Percentiles rank a stretch among this genome's conserved stretches.
Conservation (phyloP, 2,329 filamentous ascomycete genomes). For the Colletotrichum endophyticum region DNA sequence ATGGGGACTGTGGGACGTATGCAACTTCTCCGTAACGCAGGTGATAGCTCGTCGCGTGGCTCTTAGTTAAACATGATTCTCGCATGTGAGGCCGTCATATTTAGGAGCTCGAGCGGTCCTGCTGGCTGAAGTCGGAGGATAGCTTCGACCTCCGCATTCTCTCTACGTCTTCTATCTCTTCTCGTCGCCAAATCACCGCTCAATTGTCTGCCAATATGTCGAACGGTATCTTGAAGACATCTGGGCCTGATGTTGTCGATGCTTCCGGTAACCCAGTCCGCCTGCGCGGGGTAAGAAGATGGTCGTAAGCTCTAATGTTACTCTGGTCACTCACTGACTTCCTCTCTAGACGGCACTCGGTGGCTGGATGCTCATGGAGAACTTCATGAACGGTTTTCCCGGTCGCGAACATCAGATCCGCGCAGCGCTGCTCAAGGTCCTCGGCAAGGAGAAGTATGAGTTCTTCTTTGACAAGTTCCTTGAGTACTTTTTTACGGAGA, state of each 20-base stretch:
- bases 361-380: constrained; percentile 54
- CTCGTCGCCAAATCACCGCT: no score
- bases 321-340: neutral
- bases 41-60: neutral
- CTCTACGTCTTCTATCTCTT: neutral
- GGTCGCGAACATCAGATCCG: constrained; percentile 63
- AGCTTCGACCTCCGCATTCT: neutral
- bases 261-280: constrained; percentile 47
- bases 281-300: constrained; percentile 35
- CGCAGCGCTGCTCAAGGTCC: constrained; percentile 53
- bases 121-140: neutral
- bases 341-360: constrained; percentile 29
- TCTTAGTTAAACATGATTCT: neutral
- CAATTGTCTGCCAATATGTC: neutral
- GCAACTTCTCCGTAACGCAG: neutral
- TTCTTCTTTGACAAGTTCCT: constrained; percentile 65
- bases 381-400: constrained; percentile 68
- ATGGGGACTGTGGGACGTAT: neutral
- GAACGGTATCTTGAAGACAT: constrained; percentile 16
- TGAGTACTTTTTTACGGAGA: constrained; percentile 63
- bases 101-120: neutral
- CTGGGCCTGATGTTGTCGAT: constrained; percentile 42
- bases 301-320: no score
- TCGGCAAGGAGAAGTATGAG: constrained; percentile 61
- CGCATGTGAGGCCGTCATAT: neutral